Base-by-base conservation (phyloP, 2,329 filamentous ascomycete genomes). In the Neonectria magnoliae region DNA sequence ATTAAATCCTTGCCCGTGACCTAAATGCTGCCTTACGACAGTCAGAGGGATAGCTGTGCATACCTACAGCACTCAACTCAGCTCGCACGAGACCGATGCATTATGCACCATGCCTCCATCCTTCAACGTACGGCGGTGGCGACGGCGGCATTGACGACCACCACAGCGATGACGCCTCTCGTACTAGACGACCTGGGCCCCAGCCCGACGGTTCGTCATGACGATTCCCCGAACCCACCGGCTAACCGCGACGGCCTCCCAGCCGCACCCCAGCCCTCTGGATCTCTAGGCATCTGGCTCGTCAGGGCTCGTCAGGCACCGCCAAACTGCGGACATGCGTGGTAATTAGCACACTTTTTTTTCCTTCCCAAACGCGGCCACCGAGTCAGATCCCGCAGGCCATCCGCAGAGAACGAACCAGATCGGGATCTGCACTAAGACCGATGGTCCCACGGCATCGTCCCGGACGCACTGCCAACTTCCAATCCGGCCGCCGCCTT, bases 361-460 rank as follows among this genome's bases (percentile, higher is more conserved):
- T 54, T 64, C 67, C 62, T 60, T 67, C 71, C 68, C 65, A 72
- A 66, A 57, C 47, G 53, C 54, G 62, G 60, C 63, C 53, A 64
- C 52, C 72, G 72, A 74, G 72, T 74, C 72, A 74, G 69, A 73
- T 68, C 64, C 71, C 50, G 61, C 60, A 67, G 62, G 62, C 65
- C 71, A 67, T 52, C 57, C 65, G 63, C 66, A 57, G 64, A 71
- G 63, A 67, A 63, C 66, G 63, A 52, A 55, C 58, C 58, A 65
- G 68, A 74, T 74, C 72, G 69, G 68, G 72, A 74, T 74, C 71
- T 74, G 54, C 71, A 70, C 71, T 73, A 72, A 72, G 66, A 66
- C 64, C 55, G 66, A 62, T 62, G 50, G 60, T 73, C 45, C 65
- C 62, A 68, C 57, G 66, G 66, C 64, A 57, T 63, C 48, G 52